Evolutionary conservation across 2,329 filamentous ascomycete genomes (phyloP).

Genomic region (Emergomyces orientalis): DNA sequence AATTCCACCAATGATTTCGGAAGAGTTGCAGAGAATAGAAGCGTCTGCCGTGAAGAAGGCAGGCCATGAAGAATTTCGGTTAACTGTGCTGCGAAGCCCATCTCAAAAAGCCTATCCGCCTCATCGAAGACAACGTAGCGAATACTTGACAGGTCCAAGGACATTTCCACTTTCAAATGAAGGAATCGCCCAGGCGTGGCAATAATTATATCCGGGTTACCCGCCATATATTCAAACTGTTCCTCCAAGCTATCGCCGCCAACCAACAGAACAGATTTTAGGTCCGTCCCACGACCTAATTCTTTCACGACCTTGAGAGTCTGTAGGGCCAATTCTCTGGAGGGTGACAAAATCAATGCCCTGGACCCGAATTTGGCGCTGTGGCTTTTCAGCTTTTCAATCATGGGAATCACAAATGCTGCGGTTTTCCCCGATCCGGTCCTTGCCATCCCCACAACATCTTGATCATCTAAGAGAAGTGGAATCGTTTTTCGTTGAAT

Average conservation of each 20-base stretch:
- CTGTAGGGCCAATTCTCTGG: constrained; percentile 86
- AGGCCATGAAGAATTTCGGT: constrained; percentile 87
- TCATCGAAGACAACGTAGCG: constrained; percentile 96
- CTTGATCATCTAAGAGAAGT: constrained; percentile 75
- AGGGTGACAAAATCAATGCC: constrained; percentile 82
- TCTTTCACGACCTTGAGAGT: constrained; percentile 96
- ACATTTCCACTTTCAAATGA: constrained; percentile 96
- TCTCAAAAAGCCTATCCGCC: constrained; percentile 92
- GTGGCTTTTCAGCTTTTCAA: constrained; percentile 82
- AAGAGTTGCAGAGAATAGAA: constrained; percentile 90
- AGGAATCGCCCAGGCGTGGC: constrained; percentile 93
- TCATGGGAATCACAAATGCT: constrained; percentile 97
- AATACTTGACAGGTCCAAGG: constrained; percentile 78
- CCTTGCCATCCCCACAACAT: constrained; percentile 97
- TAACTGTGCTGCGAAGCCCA: constrained; percentile 92
- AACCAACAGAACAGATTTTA: constrained; percentile 82
- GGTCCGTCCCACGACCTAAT: constrained; percentile 76
- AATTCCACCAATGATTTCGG: constrained; percentile 94
- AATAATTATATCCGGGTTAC: constrained; percentile 94
- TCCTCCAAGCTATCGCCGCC: constrained; percentile 94
- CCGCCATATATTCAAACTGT: constrained; percentile 84
- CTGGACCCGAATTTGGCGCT: constrained; percentile 77
- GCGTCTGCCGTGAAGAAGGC: constrained; percentile 73
- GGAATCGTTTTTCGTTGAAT: constrained; percentile 97
- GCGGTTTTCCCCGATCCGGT: constrained; percentile 99